Evolutionary conservation across 192 early-diverging fungal genomes (phyloP).

Genomic region (Entomortierella parvispora): DNA sequence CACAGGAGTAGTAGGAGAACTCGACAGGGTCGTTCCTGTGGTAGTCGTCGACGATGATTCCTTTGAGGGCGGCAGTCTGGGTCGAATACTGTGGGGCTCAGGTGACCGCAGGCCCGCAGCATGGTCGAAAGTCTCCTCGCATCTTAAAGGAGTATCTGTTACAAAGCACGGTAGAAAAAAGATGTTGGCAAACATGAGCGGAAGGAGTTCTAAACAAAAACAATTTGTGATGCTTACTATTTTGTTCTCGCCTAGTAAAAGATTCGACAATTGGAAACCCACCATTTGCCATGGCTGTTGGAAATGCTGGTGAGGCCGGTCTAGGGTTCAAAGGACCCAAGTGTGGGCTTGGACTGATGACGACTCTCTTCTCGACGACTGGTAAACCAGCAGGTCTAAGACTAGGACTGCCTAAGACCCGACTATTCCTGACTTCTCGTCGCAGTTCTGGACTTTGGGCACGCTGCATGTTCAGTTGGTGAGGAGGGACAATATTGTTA

Average conservation of each 20-base stretch:
- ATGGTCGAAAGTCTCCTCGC: too few species aligned
- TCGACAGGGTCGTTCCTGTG: conserved; percentile 16
- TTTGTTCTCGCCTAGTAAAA: conserved; percentile 11
- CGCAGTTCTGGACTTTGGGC: conserved; percentile 29
- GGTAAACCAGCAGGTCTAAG: conserved; percentile 17
- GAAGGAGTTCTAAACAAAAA: background rate
- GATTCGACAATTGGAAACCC: conserved; percentile 13
- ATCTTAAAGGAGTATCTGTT: background rate
- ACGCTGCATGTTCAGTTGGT: conserved; percentile 30
- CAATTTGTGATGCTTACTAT: conserved; percentile 17
- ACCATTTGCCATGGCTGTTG: background rate
- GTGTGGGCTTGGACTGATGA: conserved; percentile 23
- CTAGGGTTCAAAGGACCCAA: conserved; percentile 1
- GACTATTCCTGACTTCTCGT: conserved; percentile 2
- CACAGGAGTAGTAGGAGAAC: conserved; percentile 8
- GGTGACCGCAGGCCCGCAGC: too few species aligned
- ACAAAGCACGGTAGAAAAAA: background rate
- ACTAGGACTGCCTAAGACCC: conserved; percentile 41
- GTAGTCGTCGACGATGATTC: conserved; percentile 22
- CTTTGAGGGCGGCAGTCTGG: conserved; percentile 15
- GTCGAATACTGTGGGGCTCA: conserved; percentile 8
- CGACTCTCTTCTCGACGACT: background rate
- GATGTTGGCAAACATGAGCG: background rate
- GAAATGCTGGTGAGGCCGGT: conserved; percentile 5
- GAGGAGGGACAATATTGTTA: conserved; percentile 39